Evolutionary conservation across 2,329 filamentous ascomycete species (phyloP).

Genomic region (Fusarium sp.): DNA sequence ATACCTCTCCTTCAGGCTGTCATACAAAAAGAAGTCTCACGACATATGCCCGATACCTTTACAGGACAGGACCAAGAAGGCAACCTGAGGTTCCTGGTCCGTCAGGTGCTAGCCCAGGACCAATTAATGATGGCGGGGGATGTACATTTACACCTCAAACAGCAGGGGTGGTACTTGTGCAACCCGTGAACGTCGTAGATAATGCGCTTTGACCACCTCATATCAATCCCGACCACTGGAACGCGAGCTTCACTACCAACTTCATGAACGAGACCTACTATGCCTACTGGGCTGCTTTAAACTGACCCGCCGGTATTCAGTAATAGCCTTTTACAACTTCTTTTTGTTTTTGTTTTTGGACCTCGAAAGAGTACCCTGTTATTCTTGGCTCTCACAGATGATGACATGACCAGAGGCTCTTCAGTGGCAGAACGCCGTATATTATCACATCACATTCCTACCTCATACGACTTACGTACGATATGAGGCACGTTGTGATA

Average conservation of each 20-base stretch:
- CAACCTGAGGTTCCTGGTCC: slow-evolving; percentile 31
- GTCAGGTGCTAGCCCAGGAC: slow-evolving; percentile 13
- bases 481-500: slow-evolving; percentile 44
- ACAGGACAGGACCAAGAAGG: not conserved
- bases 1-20: slow-evolving; percentile 10
- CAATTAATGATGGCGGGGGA: slow-evolving; percentile 30
- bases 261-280: slow-evolving; percentile 22
- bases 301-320: not conserved
- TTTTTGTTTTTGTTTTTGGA: not conserved
- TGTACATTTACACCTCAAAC: slow-evolving; percentile 32
- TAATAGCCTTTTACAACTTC: not conserved
- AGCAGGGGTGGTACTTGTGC: slow-evolving; percentile 31
- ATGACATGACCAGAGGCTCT: slow-evolving; percentile 33
- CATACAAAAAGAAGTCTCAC: slow-evolving; percentile 10
- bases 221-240: slow-evolving; percentile 11
- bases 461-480: slow-evolving; percentile 33
- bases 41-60: slow-evolving; percentile 29
- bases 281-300: not conserved
- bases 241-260: slow-evolving; percentile 31
- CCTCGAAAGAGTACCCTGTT: not conserved
- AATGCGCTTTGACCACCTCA: slow-evolving; percentile 32
- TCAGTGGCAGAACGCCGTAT: slow-evolving; percentile 34
- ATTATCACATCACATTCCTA: slow-evolving; percentile 3
- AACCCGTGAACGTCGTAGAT: not conserved
- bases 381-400: not conserved